These are phyloP conservation scores for Cladorrhinum samala DNA, from an alignment of 495 filamentous ascomycete genomes.

Conservation along the genomic window DNA sequence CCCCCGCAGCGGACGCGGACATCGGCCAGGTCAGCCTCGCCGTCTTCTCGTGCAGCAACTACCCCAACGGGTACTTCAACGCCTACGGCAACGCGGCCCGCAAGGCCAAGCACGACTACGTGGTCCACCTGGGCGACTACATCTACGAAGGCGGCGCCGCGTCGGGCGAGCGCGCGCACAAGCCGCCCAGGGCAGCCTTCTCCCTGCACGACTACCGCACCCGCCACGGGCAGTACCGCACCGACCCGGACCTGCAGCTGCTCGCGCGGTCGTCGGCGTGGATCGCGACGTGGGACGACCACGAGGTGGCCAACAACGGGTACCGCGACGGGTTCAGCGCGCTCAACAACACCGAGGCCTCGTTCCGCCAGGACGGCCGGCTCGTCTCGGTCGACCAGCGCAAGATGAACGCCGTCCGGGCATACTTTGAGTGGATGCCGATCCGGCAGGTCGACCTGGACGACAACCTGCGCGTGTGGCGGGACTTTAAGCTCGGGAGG, in stretches of 20 bases:
- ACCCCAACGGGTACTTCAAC: constrained; percentile 54
- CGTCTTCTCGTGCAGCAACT: constrained; percentile 50
- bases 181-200: constrained; percentile 20
- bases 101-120: constrained; percentile 60
- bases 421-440: constrained; percentile 62
- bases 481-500: constrained; percentile 54
- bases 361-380: constrained; percentile 50
- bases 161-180: constrained; percentile 33
- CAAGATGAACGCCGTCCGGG: constrained; percentile 61
- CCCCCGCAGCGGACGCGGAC: constrained; percentile 33
- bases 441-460: constrained; percentile 54
- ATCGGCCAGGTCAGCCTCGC: constrained; percentile 39
- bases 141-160: constrained; percentile 58
- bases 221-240: constrained; percentile 42
- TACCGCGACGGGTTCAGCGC: constrained; percentile 48
- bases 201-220: constrained; percentile 54
- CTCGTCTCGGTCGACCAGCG: constrained; percentile 58
- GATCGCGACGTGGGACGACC: constrained; percentile 66
- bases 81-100: constrained; percentile 59
- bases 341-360: constrained; percentile 59
- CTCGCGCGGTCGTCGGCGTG: constrained; percentile 49
- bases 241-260: constrained; percentile 48
- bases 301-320: constrained; percentile 62
- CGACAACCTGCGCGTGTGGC: constrained; percentile 61
- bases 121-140: constrained; percentile 58